Conservation (phyloP, 495 filamentous ascomycete genomes). For the Glarea lozoyensis region DNA sequence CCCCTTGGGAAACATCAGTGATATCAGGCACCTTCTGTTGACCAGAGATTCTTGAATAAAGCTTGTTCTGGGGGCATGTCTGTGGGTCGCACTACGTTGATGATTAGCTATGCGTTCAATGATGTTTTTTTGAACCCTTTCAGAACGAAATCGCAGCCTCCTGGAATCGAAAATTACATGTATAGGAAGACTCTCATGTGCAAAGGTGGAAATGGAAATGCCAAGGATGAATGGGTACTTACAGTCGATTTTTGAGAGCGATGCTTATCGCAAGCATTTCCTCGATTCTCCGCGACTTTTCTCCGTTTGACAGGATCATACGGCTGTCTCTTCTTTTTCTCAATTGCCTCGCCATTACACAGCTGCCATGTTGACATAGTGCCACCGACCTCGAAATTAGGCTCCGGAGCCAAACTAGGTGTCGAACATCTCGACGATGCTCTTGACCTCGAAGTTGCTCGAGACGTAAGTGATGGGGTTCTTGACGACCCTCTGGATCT, state of each 20-base stretch:
- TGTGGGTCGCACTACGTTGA: constrained; percentile 10
- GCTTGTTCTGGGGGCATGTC: constrained; percentile 12
- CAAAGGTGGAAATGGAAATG: not conserved
- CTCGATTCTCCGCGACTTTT: constrained; percentile 13
- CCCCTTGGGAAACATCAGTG: too few relatives aligned
- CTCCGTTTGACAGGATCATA: constrained; percentile 14
- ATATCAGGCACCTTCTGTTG: too few relatives aligned
- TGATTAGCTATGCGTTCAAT: too few relatives aligned
- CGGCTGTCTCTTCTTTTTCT: constrained; percentile 9
- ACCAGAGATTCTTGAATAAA: not conserved
- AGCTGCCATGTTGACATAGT: constrained; percentile 10
- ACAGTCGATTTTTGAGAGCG: constrained; percentile 12
- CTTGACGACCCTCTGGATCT: constrained; percentile 1
- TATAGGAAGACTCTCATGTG: too few relatives aligned
- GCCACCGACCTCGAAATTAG: not conserved
- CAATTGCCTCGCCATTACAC: constrained; percentile 9
- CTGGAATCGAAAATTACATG: too few relatives aligned
- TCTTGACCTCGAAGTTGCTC: constrained; percentile 6
- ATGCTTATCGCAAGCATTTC: constrained; percentile 16
- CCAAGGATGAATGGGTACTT: not conserved
- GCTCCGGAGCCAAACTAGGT: not conserved
- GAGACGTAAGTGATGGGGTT: constrained; percentile 4
- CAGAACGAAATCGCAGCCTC: too few relatives aligned
- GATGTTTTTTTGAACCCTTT: too few relatives aligned
- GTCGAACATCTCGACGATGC: constrained; percentile 3